phyloP scores from a whole-genome alignment of 495 filamentous ascomycete genomes.

The Xylaria curta region DNA sequence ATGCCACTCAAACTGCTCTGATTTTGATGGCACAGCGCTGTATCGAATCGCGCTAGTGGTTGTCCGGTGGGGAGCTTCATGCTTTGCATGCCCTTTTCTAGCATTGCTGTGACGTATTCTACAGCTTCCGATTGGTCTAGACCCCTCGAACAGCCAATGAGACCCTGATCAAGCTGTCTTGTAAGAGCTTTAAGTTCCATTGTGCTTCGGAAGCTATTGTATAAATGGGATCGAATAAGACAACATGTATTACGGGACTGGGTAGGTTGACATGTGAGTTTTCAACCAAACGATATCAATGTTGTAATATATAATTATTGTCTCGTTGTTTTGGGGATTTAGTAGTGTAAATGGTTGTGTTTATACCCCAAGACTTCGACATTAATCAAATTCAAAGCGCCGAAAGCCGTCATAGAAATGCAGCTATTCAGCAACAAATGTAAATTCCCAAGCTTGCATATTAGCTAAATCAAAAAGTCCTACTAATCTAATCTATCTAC shows the following conservation, averaged over 20 bases:
- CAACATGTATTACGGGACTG: neutral
- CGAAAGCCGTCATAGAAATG: neutral
- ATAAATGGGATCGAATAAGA: neutral
- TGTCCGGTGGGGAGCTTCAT: neutral
- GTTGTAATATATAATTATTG: neutral
- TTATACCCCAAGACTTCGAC: neutral
- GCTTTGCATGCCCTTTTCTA: neutral
- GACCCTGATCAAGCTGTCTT: neutral
- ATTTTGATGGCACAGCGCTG: neutral
- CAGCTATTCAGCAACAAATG: too few relatives aligned
- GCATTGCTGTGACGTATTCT: neutral
- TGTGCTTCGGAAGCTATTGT: neutral
- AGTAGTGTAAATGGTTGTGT: neutral
- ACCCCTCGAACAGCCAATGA: neutral
- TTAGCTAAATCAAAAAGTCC: neutral
- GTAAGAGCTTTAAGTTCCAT: neutral
- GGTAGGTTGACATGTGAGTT: neutral
- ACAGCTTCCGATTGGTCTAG: conserved; percentile 6
- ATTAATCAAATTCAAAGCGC: neutral
- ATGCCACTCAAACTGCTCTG: conserved; percentile 13
- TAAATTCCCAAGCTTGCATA: too few relatives aligned
- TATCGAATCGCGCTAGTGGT: neutral
- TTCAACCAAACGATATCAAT: neutral
- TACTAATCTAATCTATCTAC: too few relatives aligned
- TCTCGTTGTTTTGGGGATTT: neutral